Conservation (phyloP, 306 rosid genomes). For the Medicago ruthenica region DNA sequence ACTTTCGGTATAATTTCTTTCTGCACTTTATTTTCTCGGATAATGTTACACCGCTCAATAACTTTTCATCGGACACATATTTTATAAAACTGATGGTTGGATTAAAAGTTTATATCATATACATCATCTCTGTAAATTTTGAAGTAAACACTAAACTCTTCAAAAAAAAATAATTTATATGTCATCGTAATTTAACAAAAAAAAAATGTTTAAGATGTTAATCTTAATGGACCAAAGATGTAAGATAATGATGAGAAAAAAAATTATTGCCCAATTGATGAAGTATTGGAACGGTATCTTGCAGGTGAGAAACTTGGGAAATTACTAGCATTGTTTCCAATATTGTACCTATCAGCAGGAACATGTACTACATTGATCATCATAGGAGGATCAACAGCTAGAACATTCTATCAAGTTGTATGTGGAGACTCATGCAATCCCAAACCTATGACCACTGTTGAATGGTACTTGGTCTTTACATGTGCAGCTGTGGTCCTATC, state of each 20-base stretch:
- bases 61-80: too few relatives aligned
- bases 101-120: too few relatives aligned
- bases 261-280: not conserved
- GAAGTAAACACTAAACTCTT: too few relatives aligned
- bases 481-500: slow-evolving; percentile 59
- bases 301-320: slow-evolving; percentile 62
- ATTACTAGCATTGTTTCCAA: slow-evolving; percentile 51
- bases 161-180: too few relatives aligned
- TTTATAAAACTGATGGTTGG: too few relatives aligned
- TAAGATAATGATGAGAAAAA: too few relatives aligned
- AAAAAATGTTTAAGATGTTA: too few relatives aligned
- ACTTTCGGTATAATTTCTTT: slow-evolving; percentile 50
- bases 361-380: slow-evolving; percentile 62
- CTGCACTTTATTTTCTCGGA: too few relatives aligned
- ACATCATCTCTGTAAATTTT: too few relatives aligned
- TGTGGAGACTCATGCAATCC: slow-evolving; percentile 56
- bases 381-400: slow-evolving; percentile 61
- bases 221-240: too few relatives aligned
- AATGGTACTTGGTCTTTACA: slow-evolving; percentile 62
- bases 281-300: slow-evolving; percentile 23
- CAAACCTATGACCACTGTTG: slow-evolving; percentile 56
- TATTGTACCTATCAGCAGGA: slow-evolving; percentile 64
- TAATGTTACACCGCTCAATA: too few relatives aligned
- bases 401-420: slow-evolving; percentile 51
- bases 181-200: too few relatives aligned